phyloP scores from a whole-genome alignment of 2,329 filamentous ascomycete genomes.

The Aspergillus luchuensis region DNA sequence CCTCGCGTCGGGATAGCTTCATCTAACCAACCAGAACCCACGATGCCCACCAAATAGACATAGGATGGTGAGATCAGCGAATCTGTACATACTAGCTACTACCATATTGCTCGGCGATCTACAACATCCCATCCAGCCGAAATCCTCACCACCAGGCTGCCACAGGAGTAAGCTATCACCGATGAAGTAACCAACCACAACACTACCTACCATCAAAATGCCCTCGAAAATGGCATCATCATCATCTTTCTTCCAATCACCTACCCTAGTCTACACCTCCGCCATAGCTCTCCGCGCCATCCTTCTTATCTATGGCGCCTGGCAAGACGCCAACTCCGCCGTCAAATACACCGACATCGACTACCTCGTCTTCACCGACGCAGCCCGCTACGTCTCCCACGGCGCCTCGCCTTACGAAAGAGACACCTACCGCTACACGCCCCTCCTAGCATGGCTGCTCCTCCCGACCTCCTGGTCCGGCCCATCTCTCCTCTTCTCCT shows the following conservation, averaged over 20 bases:
- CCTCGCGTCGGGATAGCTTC: not conserved
- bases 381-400: slow-evolving; percentile 72
- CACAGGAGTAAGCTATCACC: not conserved
- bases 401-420: slow-evolving; percentile 77
- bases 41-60: not conserved
- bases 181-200: not conserved
- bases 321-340: slow-evolving; percentile 88
- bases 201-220: not conserved
- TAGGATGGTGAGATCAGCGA: not conserved
- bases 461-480: slow-evolving; percentile 69
- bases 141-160: not conserved
- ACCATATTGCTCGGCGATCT: not conserved
- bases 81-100: not conserved
- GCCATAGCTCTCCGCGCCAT: slow-evolving; percentile 65
- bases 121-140: not conserved
- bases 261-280: not conserved
- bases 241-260: not conserved
- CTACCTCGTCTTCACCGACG: slow-evolving; percentile 97
- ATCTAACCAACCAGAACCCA: not conserved
- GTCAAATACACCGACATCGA: slow-evolving; percentile 99
- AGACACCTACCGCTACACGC: slow-evolving; percentile 96
- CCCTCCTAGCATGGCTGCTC: slow-evolving; percentile 87
- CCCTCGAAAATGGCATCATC: not conserved
- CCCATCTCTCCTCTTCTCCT: slow-evolving; percentile 59
- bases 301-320: slow-evolving; percentile 84